Base-by-base conservation (phyloP, 129 eudicot species). In the Ambrosia artemisiifolia region DNA sequence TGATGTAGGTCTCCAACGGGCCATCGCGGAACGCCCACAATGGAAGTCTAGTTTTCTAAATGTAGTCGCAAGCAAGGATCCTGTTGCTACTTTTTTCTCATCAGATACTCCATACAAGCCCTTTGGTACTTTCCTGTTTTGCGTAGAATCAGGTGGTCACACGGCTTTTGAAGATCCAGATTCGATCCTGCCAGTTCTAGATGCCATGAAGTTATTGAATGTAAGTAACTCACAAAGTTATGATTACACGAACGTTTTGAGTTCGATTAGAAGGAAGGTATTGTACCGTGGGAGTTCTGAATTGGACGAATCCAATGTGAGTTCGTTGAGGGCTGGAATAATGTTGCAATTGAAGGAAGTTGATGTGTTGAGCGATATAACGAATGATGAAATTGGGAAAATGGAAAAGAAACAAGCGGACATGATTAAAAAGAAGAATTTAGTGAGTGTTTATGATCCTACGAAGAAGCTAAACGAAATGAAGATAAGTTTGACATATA, bases 1-100 rank as follows among this genome's bases (percentile, higher is more conserved):
- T 7, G 74, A 87, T 18, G 34, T 3, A 10, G 16, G 14, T 71
- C 69, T 87, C 24, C 83, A 78, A 69, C 49, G 7, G 0, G 86
- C 92, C 51, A 83, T 87, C 17, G 75, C 61, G 3, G 83, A 87
- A 74, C 84, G 88, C 6, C 80, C 88, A 43, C 48, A 75, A 38
- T 87, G 92, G 92, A 65, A 63, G 68, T 75, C 81, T 0, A 64
- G 86, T 57, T 87, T 83, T 32, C 71, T 87, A 6, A 79, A 87
- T 70, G 83, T 87, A 42, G 82, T 81, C 2, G 71, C 83, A 0
- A 75, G 36, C 63, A 79, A 55, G 32, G 92, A 87, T 69, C 76
- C 13, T 36, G 42, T 86, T 59, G 84, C 83, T 19, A 62, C 59
- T 59, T 53, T 53, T 28, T 81, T 72, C 46, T 42, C 78, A 63